Base-by-base conservation (phyloP, 2,329 filamentous ascomycete species). In the Venturia nashicola region DNA sequence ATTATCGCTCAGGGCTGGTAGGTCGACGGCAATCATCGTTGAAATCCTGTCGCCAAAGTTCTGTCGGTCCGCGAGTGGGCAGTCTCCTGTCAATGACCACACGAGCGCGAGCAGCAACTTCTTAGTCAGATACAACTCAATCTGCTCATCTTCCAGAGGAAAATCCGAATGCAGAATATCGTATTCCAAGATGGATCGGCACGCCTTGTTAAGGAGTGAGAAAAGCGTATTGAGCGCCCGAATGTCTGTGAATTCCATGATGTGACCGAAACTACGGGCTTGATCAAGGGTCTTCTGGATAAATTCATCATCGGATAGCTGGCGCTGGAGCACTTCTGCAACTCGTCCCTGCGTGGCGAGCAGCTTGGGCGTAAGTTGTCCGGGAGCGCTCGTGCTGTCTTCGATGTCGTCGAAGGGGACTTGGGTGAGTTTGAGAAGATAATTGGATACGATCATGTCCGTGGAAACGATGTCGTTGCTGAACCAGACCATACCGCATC, bases 401-500 rank as follows among this genome's bases (percentile, higher is more conserved):
- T 99, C 94, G 42, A 99, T 80, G 70, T 99, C 94, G 71, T 99
- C 94, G 70, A 99, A 97, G 0, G 90, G 86, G 64, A 90, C 86
- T 3, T 86, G 88, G 69, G 88, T 87, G 46, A 99, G 84, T 59
- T 87, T 86, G 66, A 94, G 86, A 62, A 99, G 83, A 71, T 99
- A 97, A 76, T 97, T 90, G 67, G 85, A 82, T 48, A 97, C 88
- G 86, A 97, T 89, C 89, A 99, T 96, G 68, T 83, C 84, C 1
- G 93, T 85, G 40, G 91, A 93, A 48, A 99, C 93, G 36, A 92
- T 97, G 72, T 99, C 95, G 71, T 97, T 93, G 73, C 91, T 99
- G 78, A 97, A 99, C 94, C 94, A 99, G 16, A 99, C 95, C 94
- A 99, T 99, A 82, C 94, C 94, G 74, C 94, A 99, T 78, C 94